These are phyloP conservation scores for Trichoderma parareesei DNA, from an alignment of 495 filamentous ascomycete species.

Conservation along the genomic window DNA sequence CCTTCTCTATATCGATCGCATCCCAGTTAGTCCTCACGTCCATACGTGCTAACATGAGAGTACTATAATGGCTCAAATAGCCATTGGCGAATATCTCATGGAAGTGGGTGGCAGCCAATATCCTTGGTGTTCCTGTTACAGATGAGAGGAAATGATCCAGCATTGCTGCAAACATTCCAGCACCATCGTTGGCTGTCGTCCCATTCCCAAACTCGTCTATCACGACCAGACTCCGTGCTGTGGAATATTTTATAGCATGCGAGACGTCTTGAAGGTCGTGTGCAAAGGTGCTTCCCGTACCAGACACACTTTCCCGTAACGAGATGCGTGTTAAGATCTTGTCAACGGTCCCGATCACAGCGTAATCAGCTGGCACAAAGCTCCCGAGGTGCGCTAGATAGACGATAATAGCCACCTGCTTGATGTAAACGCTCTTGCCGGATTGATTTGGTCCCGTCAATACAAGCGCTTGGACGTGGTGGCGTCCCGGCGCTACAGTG, in stretches of 20 bases:
- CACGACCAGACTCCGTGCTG: conserved; percentile 67
- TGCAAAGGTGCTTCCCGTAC: conserved; percentile 87
- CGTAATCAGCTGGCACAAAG: conserved; percentile 75
- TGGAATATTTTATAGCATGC: conserved; percentile 68
- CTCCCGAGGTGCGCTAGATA: conserved; percentile 91
- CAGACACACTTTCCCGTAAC: conserved; percentile 77
- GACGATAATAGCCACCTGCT: conserved; percentile 88
- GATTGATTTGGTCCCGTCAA: conserved; percentile 94
- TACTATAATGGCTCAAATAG: conserved; percentile 50
- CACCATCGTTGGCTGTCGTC: conserved; percentile 73
- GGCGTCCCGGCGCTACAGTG: not conserved
- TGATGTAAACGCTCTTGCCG: conserved; percentile 93
- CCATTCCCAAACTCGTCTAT: conserved; percentile 98
- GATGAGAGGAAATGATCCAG: conserved; percentile 64
- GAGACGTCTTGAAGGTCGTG: conserved; percentile 86
- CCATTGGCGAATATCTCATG: conserved; percentile 84
- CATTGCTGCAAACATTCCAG: conserved; percentile 76
- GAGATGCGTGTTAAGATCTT: conserved; percentile 85
- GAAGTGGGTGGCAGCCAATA: conserved; percentile 86
- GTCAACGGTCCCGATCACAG: conserved; percentile 81
- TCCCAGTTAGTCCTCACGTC: conserved; percentile 64
- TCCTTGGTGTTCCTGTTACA: conserved; percentile 60
- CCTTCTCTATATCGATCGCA: conserved; percentile 53
- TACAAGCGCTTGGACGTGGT: conserved; percentile 38
- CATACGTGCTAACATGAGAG: conserved; percentile 75